These are phyloP conservation scores for Ascobolus immersus DNA, from an alignment of 495 filamentous ascomycete genomes.

Conservation along the genomic window DNA sequence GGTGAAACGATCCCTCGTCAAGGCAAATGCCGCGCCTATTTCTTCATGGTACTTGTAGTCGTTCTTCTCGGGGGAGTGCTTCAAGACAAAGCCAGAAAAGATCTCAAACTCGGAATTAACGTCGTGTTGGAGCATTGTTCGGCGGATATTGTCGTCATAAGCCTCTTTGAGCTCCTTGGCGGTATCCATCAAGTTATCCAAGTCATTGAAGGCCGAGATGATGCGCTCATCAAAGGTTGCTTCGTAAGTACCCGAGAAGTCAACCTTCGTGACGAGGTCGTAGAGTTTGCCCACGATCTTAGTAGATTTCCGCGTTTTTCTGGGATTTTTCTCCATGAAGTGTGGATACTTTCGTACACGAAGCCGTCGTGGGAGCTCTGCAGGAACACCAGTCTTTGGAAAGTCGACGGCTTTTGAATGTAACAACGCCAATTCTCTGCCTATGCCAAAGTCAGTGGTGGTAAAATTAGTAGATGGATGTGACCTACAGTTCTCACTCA, in stretches of 20 bases:
- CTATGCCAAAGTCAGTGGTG: conserved; percentile 12
- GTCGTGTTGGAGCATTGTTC: conserved; percentile 66
- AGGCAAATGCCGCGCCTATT: conserved; percentile 36
- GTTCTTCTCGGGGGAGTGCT: conserved; percentile 33
- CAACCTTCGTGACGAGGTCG: conserved; percentile 37
- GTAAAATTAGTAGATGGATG: neutral
- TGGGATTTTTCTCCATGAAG: conserved; percentile 58
- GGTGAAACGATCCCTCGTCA: conserved; percentile 40
- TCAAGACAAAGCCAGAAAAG: conserved; percentile 60
- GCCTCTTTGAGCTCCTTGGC: conserved; percentile 41
- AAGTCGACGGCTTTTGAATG: conserved; percentile 89
- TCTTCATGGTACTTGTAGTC: conserved; percentile 77
- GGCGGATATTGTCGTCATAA: conserved; percentile 52
- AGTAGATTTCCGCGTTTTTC: conserved; percentile 35
- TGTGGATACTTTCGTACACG: conserved; percentile 47
- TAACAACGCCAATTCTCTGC: conserved; percentile 43
- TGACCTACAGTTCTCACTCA: conserved; percentile 35
- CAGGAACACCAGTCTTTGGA: conserved; percentile 62
- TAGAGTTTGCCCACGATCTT: conserved; percentile 67
- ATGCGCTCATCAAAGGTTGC: conserved; percentile 55
- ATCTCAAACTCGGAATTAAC: conserved; percentile 80
- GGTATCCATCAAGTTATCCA: conserved; percentile 26
- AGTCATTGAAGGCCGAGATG: conserved; percentile 32
- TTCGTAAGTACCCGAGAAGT: conserved; percentile 45
- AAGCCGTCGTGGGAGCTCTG: conserved; percentile 35